Evolutionary conservation across 2,329 filamentous ascomycete genomes (phyloP).

Genomic region (Cylindrodendrum hubeiense): DNA sequence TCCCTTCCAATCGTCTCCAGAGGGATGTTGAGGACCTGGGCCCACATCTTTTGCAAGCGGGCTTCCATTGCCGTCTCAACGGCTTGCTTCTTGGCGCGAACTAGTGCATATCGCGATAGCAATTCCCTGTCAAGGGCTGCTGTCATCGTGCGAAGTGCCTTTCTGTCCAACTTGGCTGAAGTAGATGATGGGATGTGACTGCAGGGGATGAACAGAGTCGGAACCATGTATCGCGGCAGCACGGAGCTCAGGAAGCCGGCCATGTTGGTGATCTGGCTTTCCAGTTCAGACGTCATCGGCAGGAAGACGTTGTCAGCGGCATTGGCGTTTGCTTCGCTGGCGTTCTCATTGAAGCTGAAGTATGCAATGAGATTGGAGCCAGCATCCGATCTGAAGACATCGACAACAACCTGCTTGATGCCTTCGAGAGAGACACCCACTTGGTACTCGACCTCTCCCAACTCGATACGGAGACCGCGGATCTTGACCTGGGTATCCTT

Average conservation of each 20-base stretch:
- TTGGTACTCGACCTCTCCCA: constrained; percentile 19
- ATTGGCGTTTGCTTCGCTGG: neutral
- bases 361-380: constrained; percentile 13
- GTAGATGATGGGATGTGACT: constrained; percentile 27
- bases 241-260: neutral
- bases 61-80: constrained; percentile 17
- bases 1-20: constrained; percentile 51
- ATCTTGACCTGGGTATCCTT: constrained; percentile 48
- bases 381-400: constrained; percentile 2
- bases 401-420: constrained; percentile 4
- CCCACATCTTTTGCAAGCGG: constrained; percentile 52
- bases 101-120: neutral
- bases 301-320: neutral
- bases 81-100: neutral
- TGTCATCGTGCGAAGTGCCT: neutral
- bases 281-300: neutral
- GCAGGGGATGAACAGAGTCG: constrained; percentile 24
- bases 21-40: constrained; percentile 48
- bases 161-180: constrained; percentile 31
- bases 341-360: constrained; percentile 1
- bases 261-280: neutral
- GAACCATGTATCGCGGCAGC: constrained; percentile 35
- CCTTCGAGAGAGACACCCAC: neutral
- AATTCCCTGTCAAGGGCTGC: neutral
- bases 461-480: constrained; percentile 47